phyloP scores from a whole-genome alignment of 2,329 filamentous ascomycete genomes.

The Cordyceps militaris region DNA sequence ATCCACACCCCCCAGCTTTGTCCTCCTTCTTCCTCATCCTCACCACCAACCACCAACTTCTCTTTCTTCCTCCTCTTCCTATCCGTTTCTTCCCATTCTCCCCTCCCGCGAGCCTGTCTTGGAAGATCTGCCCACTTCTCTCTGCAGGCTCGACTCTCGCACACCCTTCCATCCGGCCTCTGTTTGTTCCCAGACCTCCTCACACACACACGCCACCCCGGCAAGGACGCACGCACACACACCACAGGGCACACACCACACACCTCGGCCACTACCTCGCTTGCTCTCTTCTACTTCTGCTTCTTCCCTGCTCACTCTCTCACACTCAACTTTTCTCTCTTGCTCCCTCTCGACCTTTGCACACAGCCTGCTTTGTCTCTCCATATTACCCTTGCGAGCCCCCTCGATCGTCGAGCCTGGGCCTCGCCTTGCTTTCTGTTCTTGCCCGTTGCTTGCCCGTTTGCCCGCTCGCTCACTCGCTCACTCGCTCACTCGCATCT shows the following conservation, averaged over 20 bases:
- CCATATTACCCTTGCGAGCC: conserved; percentile 3
- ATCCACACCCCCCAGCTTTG: not conserved
- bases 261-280: not conserved
- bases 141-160: conserved; percentile 1
- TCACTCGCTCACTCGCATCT: conserved; percentile 11
- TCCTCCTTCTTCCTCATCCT: not conserved
- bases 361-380: not conserved
- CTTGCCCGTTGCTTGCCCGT: conserved; percentile 8
- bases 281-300: not conserved
- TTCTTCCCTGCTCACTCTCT: not conserved
- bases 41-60: too few relatives aligned
- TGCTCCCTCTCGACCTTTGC: conserved; percentile 12
- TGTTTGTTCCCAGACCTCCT: conserved; percentile 3
- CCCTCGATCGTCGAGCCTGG: conserved; percentile 4
- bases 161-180: not conserved
- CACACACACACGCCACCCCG: not conserved
- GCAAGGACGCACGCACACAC: not conserved
- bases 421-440: conserved; percentile 4
- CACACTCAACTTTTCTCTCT: conserved; percentile 12
- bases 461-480: conserved; percentile 8
- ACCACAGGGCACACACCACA: not conserved
- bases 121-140: not conserved
- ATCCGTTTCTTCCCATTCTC: not conserved
- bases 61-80: not conserved
- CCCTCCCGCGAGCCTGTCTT: not conserved